These are phyloP conservation scores for Rutstroemia sp. DNA, from an alignment of 2,329 filamentous ascomycete species.

Conservation along the genomic window DNA sequence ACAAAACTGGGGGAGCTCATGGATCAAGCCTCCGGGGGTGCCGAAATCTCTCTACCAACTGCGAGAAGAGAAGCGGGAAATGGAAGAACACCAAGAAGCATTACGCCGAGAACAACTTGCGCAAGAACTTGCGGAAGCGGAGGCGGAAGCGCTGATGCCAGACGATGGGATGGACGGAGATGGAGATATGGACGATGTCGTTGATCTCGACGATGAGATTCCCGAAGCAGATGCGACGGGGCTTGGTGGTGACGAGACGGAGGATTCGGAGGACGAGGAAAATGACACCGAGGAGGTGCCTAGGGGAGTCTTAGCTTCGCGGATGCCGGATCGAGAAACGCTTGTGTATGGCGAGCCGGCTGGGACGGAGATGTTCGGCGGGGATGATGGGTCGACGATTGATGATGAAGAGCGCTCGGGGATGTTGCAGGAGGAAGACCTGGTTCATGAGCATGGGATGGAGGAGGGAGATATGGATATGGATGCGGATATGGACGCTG, in stretches of 20 bases:
- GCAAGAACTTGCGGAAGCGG: constrained; percentile 66
- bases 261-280: constrained; percentile 35
- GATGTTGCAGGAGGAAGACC: constrained; percentile 57
- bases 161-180: constrained; percentile 29
- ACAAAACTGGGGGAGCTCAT: constrained; percentile 77
- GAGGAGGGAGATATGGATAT: constrained; percentile 33
- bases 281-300: constrained; percentile 30
- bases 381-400: constrained; percentile 41
- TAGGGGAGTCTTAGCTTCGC: constrained; percentile 28
- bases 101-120: constrained; percentile 63
- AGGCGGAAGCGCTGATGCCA: constrained; percentile 32
- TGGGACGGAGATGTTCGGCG: constrained; percentile 38
- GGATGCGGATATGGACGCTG: constrained; percentile 61
- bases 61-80: constrained; percentile 82
- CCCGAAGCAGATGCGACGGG: constrained; percentile 47
- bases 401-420: constrained; percentile 50
- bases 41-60: constrained; percentile 84
- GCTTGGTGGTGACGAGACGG: constrained; percentile 30
- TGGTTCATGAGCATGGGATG: constrained; percentile 32
- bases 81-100: constrained; percentile 75
- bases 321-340: constrained; percentile 51
- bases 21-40: constrained; percentile 85
- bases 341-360: constrained; percentile 44
- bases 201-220: constrained; percentile 67
- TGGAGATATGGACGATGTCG: constrained; percentile 39